Conservation (phyloP, 441 rosid species). For the Erysimum cheiri region DNA sequence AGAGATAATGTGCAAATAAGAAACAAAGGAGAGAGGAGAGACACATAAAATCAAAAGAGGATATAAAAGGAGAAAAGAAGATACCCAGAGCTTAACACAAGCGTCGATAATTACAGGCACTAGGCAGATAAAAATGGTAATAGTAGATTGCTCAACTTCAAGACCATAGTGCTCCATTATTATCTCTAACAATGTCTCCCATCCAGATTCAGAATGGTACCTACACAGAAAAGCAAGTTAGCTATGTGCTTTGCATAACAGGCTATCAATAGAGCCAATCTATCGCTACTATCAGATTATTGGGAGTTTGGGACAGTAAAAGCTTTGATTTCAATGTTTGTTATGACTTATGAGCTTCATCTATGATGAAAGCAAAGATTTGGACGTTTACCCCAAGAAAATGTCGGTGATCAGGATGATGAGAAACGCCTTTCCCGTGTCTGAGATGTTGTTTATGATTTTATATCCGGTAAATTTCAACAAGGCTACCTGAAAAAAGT, state of each 20-base stretch:
- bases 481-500: slow-evolving; percentile 82
- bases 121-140: slow-evolving; percentile 70
- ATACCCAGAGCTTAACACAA: slow-evolving; percentile 92
- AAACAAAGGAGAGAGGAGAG: slow-evolving; percentile 20
- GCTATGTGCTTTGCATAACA: slow-evolving; percentile 18
- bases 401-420: slow-evolving; percentile 81
- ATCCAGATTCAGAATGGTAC: slow-evolving; percentile 96
- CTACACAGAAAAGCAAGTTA: slow-evolving; percentile 44
- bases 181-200: slow-evolving; percentile 79
- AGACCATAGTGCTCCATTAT: slow-evolving; percentile 86
- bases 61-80: slow-evolving; percentile 35
- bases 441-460: slow-evolving; percentile 77
- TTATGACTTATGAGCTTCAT: slow-evolving; percentile 19
- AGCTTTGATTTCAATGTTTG: slow-evolving; percentile 4
- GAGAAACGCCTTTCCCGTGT: slow-evolving; percentile 90
- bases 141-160: slow-evolving; percentile 67
- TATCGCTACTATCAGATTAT: neutral
- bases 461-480: slow-evolving; percentile 94
- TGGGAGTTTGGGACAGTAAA: slow-evolving; percentile 6
- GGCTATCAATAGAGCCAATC: too few relatives aligned
- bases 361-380: neutral
- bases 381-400: slow-evolving; percentile 75
- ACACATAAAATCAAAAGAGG: neutral
- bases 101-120: slow-evolving; percentile 82
- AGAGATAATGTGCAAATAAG: slow-evolving; percentile 12